Evolutionary conservation across 306 rosid genomes (phyloP), one percentile per base, ranked within the genome.

Genomic region (Cicer judaicum): DNA sequence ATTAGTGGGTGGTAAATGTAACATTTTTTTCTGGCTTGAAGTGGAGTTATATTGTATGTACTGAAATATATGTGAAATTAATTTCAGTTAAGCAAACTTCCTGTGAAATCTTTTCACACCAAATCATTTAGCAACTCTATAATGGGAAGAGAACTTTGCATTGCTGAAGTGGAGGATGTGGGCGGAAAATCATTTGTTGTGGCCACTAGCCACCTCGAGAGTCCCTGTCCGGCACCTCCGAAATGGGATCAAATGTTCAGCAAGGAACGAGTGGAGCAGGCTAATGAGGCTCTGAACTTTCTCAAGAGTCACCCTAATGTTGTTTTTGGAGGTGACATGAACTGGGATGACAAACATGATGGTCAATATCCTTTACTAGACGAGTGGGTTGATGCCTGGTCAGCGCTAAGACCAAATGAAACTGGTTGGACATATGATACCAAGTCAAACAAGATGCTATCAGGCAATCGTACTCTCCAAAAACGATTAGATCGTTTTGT

Each of bases 151-250:
- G 94, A 89, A 76, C 94, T 93, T 39, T 89, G 96, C 79, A 73
- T 88, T 76, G 87, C 90, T 13, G 93, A 91, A 84, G 85, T 89
- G 83, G 96, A 91, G 82, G 79, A 66, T 82, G 79, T 14, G 65
- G 60, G 55, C 16, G 84, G 85, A 69, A 87, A 82, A 57, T 64
- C 84, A 11, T 78, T 93, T 73, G 86, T 83, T 56, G 79, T 93
- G 68, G 98, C 97, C 43, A 93, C 97, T 36, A 91, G 91, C 91
- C 98, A 93, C 87, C 94, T 93, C 16, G 98, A 91, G 83, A 93
- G 98, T 76, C 98, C 98, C 53, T 83, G 87, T 73, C 98, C 97
- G 0, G 91, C 52, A 7, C 98, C 97, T 39, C 98, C 98, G 0
- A 93, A 72, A 62, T 91, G 92, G 92, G 90, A 93, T 87, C 98